Base-by-base conservation (phyloP, 1,284 basidiomycete genomes). In the Paramarasmius palmivorus region DNA sequence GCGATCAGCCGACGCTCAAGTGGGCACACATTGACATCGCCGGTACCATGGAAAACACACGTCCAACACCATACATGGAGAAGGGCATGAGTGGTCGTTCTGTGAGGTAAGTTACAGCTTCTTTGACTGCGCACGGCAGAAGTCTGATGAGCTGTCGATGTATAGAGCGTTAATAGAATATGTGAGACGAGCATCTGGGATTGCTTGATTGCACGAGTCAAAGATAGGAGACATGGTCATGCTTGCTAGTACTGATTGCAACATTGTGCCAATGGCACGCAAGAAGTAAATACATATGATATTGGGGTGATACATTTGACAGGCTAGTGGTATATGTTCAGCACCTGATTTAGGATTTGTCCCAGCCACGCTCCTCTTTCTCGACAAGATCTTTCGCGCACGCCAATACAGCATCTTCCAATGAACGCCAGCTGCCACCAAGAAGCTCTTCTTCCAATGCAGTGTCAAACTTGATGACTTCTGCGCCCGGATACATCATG, bases 71-170 rank as follows among this genome's bases (percentile, higher is more conserved):
- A 2, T 93, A 93, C 68, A 79, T 86, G 67, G 83, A 84, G 65
- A 83, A 77, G 57, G 90, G 88, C 3, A 86, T 93, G 85, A 90
- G 90, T 10, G 92, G 92, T 4, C 81, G 90, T 29, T 87, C 90
- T 44, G 88, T 90, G 58, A 76, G 88, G 81, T 50, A n/a, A 42
- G 54, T 37, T 40, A 1, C 19, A 17, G 17, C 15, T 42, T 36
- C 23, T 26, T 44, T 6, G 20, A 2, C 19, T 49, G 19, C 4
- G 34, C 5, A 23, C 37, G n/a, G 29, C 2, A 2, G 17, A 25
- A 22, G 12, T 19, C 19, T 20, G 10, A 20, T 12, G 44, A 22
- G 46, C 20, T 52, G n/a, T n/a, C n/a, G n/a, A n/a, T n/a, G n/a
- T n/a, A n/a, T 47, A 69, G 67, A 32, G 68, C 63, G 4, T 59